A percentile compares a stretch with the other conserved stretches of the same genome.
phyloP scores from a whole-genome alignment of 1,139 yeast genomes.

The Candida labiduridarum region DNA sequence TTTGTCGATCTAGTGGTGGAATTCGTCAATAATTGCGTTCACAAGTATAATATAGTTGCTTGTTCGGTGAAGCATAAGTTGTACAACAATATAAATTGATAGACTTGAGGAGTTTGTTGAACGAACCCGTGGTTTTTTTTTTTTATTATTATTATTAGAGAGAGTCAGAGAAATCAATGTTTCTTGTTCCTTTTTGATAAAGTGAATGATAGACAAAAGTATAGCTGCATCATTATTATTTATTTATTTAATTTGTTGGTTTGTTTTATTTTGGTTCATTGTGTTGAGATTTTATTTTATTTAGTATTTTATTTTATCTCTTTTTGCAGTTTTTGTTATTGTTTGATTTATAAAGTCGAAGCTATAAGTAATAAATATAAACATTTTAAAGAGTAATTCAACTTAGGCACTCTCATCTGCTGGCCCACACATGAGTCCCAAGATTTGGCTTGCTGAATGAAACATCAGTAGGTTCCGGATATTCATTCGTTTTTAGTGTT shows the following conservation, averaged over 20 bases:
- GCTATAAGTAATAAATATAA: neutral
- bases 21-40: constrained; percentile 13
- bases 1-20: constrained; percentile 16
- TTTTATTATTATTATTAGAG: neutral
- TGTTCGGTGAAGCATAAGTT: constrained; percentile 18
- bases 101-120: neutral
- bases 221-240: neutral
- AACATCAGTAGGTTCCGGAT: too few relatives aligned
- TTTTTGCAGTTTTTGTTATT: neutral
- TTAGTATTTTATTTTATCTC: neutral
- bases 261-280: neutral
- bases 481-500: too few relatives aligned
- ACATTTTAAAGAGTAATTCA: too few relatives aligned
- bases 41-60: constrained; percentile 17
- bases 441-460: too few relatives aligned
- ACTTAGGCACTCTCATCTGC: too few relatives aligned
- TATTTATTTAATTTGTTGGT: neutral
- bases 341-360: neutral
- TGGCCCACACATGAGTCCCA: too few relatives aligned
- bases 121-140: neutral
- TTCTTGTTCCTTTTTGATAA: neutral
- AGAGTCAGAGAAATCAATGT: neutral
- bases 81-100: constrained; percentile 19
- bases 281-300: neutral
- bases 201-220: neutral